Evolutionary conservation across 805 yeast genomes (phyloP), one percentile per base, ranked within the genome.

Genomic region (Candida andamanensis): DNA sequence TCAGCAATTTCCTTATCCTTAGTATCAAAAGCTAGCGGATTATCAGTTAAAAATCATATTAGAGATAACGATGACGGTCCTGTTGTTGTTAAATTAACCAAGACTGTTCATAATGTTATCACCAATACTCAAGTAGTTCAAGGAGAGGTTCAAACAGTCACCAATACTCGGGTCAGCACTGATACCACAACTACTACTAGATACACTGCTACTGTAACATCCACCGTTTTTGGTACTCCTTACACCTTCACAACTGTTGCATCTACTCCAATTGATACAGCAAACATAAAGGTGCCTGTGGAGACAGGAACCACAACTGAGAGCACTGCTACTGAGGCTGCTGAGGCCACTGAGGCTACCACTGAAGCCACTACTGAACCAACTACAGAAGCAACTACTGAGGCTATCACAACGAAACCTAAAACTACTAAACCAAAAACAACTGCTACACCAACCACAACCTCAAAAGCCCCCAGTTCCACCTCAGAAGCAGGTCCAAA

Each of bases 141-240:
- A 23, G 67, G 60, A 15, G 39, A 48, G 13, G 45, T 49, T 19
- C 37, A 50, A 2, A 61, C 67, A 13, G 25, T 36, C 14, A 58
- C 67, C 14, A 48, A 60, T 36, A 34, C 48, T 29, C 37, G 46
- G 16, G 43, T 54, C 20, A 46, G 50, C 30, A 60, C 67, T 15
- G 42, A 54, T 14, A 60, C 65, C 12, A 45, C 54, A 24, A 65
- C 71, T 13, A 49, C 56, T 16, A 65, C 70, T 15, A 49, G 53
- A 17, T 64, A 63, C 45, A 65, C 70, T 25, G 68, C 69, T 12
- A 65, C 72, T 6, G 63, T 57, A 24, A 65, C 71, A 4, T 54
- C 60, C 2, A 63, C 68, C 12, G 56, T 64, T n/a, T 55, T 58
- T 33, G 70, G 70, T 15, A 44, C 51, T 16, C 60, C 60, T 11